Conservation (phyloP, 2,329 filamentous ascomycete genomes). For the Corniculantispora saksenae region DNA sequence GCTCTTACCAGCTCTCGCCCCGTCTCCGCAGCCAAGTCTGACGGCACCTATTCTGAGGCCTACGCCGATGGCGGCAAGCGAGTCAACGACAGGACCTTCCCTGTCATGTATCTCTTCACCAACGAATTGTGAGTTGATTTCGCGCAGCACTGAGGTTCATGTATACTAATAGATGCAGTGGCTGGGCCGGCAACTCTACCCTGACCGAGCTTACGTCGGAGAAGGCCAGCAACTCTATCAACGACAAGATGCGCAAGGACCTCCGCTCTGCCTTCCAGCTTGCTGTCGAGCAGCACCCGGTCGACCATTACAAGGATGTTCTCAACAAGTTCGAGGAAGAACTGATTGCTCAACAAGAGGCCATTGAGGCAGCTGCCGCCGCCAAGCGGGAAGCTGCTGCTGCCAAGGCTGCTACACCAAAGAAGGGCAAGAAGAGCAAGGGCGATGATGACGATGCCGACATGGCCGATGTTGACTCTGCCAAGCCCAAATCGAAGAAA, state of each 20-base stretch:
- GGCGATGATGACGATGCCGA: conserved; percentile 61
- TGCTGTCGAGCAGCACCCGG: conserved; percentile 73
- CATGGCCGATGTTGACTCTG: conserved; percentile 61
- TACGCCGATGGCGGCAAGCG: conserved; percentile 88
- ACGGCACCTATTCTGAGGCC: conserved; percentile 85
- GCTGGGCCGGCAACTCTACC: conserved; percentile 86
- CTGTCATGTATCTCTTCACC: conserved; percentile 91
- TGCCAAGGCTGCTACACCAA: conserved; percentile 37
- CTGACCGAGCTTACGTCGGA: conserved; percentile 76
- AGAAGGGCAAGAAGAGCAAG: conserved; percentile 20
- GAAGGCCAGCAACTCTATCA: conserved; percentile 66
- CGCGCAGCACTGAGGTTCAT: not conserved
- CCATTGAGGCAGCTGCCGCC: conserved; percentile 41
- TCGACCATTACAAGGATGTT: conserved; percentile 82
- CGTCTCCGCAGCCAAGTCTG: conserved; percentile 76
- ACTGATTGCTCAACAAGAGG: conserved; percentile 55
- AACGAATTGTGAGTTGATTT: conserved; percentile 86
- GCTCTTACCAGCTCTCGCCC: conserved; percentile 76
- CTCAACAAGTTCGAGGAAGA: conserved; percentile 71
- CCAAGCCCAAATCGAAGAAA: conserved; percentile 72
- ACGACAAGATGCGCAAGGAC: conserved; percentile 78
- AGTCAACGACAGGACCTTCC: conserved; percentile 80
- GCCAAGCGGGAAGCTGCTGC: conserved; percentile 40
- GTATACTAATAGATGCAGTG: conserved; percentile 53
- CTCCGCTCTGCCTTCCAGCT: conserved; percentile 78